These are phyloP conservation scores for Bretschneidera sinensis DNA, from an alignment of 345 rosid species.

Conservation along the genomic window DNA sequence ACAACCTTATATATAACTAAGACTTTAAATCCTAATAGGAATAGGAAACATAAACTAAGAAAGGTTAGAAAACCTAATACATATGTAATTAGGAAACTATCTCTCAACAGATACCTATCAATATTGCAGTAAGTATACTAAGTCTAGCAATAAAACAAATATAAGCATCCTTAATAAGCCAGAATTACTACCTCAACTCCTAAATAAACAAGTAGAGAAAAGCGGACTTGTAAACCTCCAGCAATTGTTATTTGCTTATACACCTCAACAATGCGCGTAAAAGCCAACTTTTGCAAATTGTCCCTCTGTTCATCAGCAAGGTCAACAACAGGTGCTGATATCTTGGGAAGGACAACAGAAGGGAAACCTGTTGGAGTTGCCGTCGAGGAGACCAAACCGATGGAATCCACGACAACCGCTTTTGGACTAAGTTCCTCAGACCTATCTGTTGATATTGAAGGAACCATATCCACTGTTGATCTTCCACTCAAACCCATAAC, in stretches of 20 bases:
- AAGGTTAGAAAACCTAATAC: too few species aligned
- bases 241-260: slow-evolving; percentile 72
- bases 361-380: slow-evolving; percentile 50
- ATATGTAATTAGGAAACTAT: too few species aligned
- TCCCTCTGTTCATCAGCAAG: slow-evolving; percentile 80
- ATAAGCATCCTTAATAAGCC: slow-evolving; percentile 10
- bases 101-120: too few species aligned
- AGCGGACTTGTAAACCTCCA: slow-evolving; percentile 75
- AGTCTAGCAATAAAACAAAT: neutral
- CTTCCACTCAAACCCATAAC: slow-evolving; percentile 48
- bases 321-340: slow-evolving; percentile 81
- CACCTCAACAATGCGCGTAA: slow-evolving; percentile 69
- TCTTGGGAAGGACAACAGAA: slow-evolving; percentile 63
- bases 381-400: slow-evolving; percentile 49
- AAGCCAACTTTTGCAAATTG: slow-evolving; percentile 65
- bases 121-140: neutral
- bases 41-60: too few species aligned
- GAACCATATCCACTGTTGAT: slow-evolving; percentile 39
- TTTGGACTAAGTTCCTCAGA: slow-evolving; percentile 84
- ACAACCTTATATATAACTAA: too few species aligned
- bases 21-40: too few species aligned
- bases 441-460: slow-evolving; percentile 70
- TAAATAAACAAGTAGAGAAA: slow-evolving; percentile 76
- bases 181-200: slow-evolving; percentile 70
- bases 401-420: slow-evolving; percentile 43